Conservation (phyloP, 768 basidiomycete species). For the Lactarius trivialis region DNA sequence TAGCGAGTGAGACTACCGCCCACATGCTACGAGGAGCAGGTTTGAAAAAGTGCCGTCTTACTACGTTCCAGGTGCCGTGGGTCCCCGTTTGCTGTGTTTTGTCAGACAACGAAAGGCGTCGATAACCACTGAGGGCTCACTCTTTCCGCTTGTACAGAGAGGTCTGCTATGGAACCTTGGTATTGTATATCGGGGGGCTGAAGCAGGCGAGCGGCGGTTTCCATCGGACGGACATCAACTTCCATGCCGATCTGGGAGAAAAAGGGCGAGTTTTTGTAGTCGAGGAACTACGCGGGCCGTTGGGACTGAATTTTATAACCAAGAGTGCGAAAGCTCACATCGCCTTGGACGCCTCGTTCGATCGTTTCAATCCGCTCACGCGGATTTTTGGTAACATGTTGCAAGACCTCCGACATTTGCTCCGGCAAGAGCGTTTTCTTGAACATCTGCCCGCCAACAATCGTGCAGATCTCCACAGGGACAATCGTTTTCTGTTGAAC, state of each 20-base stretch:
- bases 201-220: conserved; percentile 14
- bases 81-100: conserved; percentile 1
- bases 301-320: not conserved
- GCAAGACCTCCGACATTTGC: conserved; percentile 16
- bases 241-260: conserved; percentile 19
- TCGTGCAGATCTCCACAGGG: conserved; percentile 21
- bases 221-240: conserved; percentile 12
- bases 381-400: conserved; percentile 16
- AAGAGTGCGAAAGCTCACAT: conserved; percentile 7
- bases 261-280: conserved; percentile 19
- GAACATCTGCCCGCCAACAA: conserved; percentile 20
- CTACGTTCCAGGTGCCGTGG: conserved; percentile 20
- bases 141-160: conserved; percentile 5
- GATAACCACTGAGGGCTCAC: not conserved
- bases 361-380: conserved; percentile 14
- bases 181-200: conserved; percentile 18
- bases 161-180: not conserved
- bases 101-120: not conserved
- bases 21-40: conserved; percentile 12
- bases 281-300: conserved; percentile 15
- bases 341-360: conserved; percentile 11
- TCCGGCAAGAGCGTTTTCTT: conserved; percentile 19
- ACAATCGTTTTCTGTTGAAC: conserved; percentile 6
- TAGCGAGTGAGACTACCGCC: conserved; percentile 17
- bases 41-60: conserved; percentile 14